These are phyloP conservation scores for Paradendryphiella salina DNA, from an alignment of 2,329 filamentous ascomycete genomes.

Conservation along the genomic window DNA sequence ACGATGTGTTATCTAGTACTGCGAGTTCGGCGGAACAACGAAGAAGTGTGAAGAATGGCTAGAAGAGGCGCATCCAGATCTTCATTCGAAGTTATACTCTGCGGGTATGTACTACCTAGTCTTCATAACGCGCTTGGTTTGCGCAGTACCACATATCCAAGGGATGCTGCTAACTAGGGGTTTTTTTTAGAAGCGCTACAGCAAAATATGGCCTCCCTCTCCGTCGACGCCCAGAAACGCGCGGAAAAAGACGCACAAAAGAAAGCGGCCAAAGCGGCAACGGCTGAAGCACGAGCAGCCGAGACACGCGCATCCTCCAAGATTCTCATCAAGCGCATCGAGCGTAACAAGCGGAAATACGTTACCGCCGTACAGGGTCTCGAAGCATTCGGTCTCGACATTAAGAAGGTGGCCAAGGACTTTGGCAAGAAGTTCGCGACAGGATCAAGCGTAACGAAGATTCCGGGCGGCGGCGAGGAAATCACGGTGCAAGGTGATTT, in stretches of 20 bases:
- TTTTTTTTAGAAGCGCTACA: conserved; percentile 63
- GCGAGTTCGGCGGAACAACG: conserved; percentile 94
- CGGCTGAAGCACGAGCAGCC: conserved; percentile 79
- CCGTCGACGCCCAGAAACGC: conserved; percentile 88
- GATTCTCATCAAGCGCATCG: conserved; percentile 91
- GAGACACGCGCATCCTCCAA: conserved; percentile 81
- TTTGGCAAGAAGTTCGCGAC: conserved; percentile 99
- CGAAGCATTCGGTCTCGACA: conserved; percentile 85
- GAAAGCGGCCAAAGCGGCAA: conserved; percentile 92
- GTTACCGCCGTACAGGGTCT: conserved; percentile 91
- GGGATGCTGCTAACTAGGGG: conserved; percentile 5
- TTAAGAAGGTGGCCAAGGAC: conserved; percentile 96
- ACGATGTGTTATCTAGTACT: conserved; percentile 69
- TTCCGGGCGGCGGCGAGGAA: conserved; percentile 83
- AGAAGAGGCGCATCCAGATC: conserved; percentile 68
- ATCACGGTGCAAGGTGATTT: conserved; percentile 98
- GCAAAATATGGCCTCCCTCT: conserved; percentile 82
- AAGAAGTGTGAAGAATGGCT: conserved; percentile 99
- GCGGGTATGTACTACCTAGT: conserved; percentile 62
- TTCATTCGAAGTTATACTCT: conserved; percentile 84
- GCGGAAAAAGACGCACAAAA: conserved; percentile 95
- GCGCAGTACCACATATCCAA: background rate
- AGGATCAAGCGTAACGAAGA: conserved; percentile 88
- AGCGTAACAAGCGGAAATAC: conserved; percentile 96
- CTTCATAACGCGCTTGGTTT: background rate